Conservation (phyloP, 768 basidiomycete genomes). For the Goffeauzyma gilvescens region DNA sequence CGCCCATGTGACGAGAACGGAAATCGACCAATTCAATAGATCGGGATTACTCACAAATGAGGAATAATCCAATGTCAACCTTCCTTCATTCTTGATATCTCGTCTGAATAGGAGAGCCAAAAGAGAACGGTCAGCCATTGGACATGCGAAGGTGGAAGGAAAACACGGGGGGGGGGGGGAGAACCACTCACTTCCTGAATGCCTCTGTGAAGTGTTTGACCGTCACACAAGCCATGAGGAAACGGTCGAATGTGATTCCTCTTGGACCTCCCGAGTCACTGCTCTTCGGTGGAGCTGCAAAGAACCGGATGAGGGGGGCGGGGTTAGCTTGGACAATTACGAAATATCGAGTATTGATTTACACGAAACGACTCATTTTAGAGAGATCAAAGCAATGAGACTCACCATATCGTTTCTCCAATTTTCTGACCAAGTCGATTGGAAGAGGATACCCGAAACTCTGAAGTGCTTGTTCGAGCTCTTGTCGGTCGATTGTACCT, state of each 20-base stretch:
- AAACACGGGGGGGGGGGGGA: too few species aligned
- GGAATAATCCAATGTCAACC: slow-evolving; percentile 29
- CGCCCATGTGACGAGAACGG: background rate
- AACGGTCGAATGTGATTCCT: slow-evolving; percentile 31
- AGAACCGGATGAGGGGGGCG: slow-evolving; percentile 17
- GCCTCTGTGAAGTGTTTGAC: slow-evolving; percentile 32
- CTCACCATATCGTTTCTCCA: slow-evolving; percentile 28
- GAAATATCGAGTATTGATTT: too few species aligned
- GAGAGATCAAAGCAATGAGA: too few species aligned
- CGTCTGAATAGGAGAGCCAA: too few species aligned
- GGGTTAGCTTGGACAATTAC: too few species aligned
- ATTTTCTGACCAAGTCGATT: slow-evolving; percentile 25
- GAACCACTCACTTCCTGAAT: slow-evolving; percentile 23
- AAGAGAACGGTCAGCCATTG: background rate
- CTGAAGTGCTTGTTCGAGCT: slow-evolving; percentile 28
- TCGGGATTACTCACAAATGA: slow-evolving; percentile 18
- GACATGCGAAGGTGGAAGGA: too few species aligned
- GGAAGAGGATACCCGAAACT: slow-evolving; percentile 31
- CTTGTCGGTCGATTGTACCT: slow-evolving; percentile 29
- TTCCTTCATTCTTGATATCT: slow-evolving; percentile 20
- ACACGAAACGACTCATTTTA: too few species aligned
- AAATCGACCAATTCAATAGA: background rate
- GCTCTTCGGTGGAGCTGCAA: slow-evolving; percentile 10
- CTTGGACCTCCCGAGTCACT: background rate
- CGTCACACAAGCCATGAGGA: slow-evolving; percentile 33